Evolutionary conservation across 192 early-diverging fungal genomes (phyloP), one percentile per base, ranked within the genome.

Genomic region (Podila verticillata): DNA sequence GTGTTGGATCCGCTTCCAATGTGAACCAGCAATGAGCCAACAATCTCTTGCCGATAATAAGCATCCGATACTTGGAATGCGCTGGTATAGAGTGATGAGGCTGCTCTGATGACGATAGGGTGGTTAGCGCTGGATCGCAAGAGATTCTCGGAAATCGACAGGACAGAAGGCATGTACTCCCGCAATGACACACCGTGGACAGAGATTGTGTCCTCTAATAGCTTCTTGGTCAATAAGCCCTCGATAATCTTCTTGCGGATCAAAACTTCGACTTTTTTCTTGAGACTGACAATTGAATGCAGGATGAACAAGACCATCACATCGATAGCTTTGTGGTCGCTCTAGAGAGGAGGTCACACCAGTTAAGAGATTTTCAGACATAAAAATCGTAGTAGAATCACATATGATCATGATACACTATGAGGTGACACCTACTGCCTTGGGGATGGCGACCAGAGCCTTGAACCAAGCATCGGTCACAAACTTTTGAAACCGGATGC

Each of bases 11-110:
- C 92, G 57, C 92, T 93, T 47, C 92, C 93, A 49, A 95, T 91
- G 65, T 95, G 93, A 20, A 90, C 89, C 2, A 92, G 91, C 34
- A 95, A 71, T n/a, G 89, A 89, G n/a, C 88, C 91, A 49, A 93
- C 81, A 28, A 93, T 91, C 81, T 95, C 93, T 62, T 93, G 92
- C n/a, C 90, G 89, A 70, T 93, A 87, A 65, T 91, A 92, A 39
- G 85, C 81, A 49, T 91, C 91, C 58, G 89, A 90, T 17, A 86
- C 73, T 24, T 82, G 84, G 63, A 91, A 91, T 7, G 86, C 67
- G 65, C 75, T 75, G 3, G 66, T 73, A 65, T 91, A 91, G 13
- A 91, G 63, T 13, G 83, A 66, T 26, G 78, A 84, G 26, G 88
- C 84, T 5, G 77, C 72, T 26, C 73, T 36, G 39, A 84, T 69